phyloP scores from a whole-genome alignment of 2,329 filamentous ascomycete species.

The Stachybotrys echinatus region DNA sequence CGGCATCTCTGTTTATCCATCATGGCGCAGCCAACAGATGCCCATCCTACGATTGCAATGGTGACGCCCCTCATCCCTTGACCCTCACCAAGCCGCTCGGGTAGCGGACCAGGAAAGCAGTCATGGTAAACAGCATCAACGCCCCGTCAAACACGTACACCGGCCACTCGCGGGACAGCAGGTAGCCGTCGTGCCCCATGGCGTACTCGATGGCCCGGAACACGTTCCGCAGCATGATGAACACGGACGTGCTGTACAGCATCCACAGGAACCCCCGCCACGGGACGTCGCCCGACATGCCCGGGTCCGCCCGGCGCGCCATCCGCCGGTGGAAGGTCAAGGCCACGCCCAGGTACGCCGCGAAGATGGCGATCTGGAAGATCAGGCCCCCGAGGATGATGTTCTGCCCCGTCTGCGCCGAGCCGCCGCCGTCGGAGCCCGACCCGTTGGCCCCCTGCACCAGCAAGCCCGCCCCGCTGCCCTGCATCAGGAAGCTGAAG shows the following conservation, averaged over 20 bases:
- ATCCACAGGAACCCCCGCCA: slow-evolving; percentile 28
- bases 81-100: slow-evolving; percentile 4
- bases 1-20: neutral
- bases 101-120: slow-evolving; percentile 11
- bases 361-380: slow-evolving; percentile 51
- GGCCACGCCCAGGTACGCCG: slow-evolving; percentile 42
- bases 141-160: slow-evolving; percentile 34
- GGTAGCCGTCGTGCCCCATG: slow-evolving; percentile 30
- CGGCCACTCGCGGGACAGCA: slow-evolving; percentile 29
- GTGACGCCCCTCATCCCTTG: neutral
- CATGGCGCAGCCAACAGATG: neutral
- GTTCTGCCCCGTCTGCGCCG: slow-evolving; percentile 30
- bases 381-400: slow-evolving; percentile 48
- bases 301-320: neutral
- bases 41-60: neutral
- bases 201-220: slow-evolving; percentile 42
- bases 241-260: slow-evolving; percentile 27
- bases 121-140: slow-evolving; percentile 28
- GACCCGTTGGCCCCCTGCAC: slow-evolving; percentile 14
- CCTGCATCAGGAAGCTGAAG: slow-evolving; percentile 22
- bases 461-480: slow-evolving; percentile 20
- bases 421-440: slow-evolving; percentile 1
- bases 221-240: slow-evolving; percentile 36
- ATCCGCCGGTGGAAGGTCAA: slow-evolving; percentile 34
- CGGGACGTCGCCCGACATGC: slow-evolving; percentile 10